Conservation (phyloP, 1,284 basidiomycete genomes). For the Ganoderma meredithae region DNA sequence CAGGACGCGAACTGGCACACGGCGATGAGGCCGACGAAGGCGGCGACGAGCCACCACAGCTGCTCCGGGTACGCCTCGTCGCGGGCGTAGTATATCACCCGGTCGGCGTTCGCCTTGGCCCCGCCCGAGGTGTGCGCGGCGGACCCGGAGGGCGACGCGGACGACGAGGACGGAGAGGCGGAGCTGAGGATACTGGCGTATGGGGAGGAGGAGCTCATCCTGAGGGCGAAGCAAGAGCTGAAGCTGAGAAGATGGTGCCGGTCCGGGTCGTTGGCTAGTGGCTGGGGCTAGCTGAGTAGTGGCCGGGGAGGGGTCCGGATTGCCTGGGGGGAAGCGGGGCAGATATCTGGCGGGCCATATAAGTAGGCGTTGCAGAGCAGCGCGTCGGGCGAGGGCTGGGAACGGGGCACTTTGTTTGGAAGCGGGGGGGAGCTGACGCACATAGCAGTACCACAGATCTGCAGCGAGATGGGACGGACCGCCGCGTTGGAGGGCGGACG, state of each 20-base stretch:
- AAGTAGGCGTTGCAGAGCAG: constrained; percentile 10
- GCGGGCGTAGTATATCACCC: constrained; percentile 25
- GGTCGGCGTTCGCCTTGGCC: constrained; percentile 18
- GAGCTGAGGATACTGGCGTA: constrained; percentile 11
- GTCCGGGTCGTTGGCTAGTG: no score
- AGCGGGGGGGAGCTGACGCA: constrained; percentile 10
- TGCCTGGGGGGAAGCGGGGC: background rate
- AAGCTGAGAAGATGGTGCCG: no score
- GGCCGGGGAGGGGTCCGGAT: background rate
- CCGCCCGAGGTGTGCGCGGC: background rate
- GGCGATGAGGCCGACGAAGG: constrained; percentile 51
- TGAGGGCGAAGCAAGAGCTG: background rate
- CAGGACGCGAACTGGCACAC: constrained; percentile 45
- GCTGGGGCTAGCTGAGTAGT: background rate
- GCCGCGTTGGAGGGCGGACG: constrained; percentile 14
- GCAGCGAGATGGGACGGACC: constrained; percentile 20
- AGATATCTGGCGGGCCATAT: constrained; percentile 12
- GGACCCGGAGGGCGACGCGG: constrained; percentile 1
- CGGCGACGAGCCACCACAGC: constrained; percentile 53
- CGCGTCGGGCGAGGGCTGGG: constrained; percentile 13
- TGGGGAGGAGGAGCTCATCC: constrained; percentile 12
- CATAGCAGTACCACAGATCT: constrained; percentile 13
- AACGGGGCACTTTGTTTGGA: constrained; percentile 6
- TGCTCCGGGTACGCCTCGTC: constrained; percentile 46
- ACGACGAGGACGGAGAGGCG: background rate